Evolutionary conservation across 164 flowering plant species (phyloP), one percentile per base, ranked within the genome.

Genomic region (Magnolia officinalis): DNA sequence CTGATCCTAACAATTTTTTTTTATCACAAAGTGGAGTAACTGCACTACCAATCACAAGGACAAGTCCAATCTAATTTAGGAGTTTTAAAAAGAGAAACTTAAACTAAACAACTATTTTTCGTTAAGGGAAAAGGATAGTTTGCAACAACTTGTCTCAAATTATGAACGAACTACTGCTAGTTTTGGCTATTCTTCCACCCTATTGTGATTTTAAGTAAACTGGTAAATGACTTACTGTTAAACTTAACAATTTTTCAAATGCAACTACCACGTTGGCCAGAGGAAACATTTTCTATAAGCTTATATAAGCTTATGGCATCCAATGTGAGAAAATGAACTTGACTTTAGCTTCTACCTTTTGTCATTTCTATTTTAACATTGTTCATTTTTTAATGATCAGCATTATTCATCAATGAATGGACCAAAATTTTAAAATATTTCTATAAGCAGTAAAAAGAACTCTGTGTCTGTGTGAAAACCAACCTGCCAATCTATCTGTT

Each of bases 401-500:
- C 10, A 72, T 16, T 59, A 2, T 37, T 59, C 31, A 59, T 21
- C 49, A 8, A 72, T 24, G 19, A 72, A 14, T 16, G 59, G 13
- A 21, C 11, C 63, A 26, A 72, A 59, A 64, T 65, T 63, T 65
- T 65, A 65, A 24, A 65, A 23, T 21, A 65, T 11, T 65, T 24
- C 21, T 65, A 24, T 37, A 26, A 64, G 13, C 61, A 66, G 24
- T n/a, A 11, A 13, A 59, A 31, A 45, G 51, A 14, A 6, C 49
- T 72, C 52, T 31, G 16, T 37, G 29, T 26, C 6, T 13, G 24
- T 65, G 50, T 14, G 20, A 76, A 70, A 77, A 52, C 73, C 49
- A 84, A 95, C 99, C 98, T 94, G 94, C 99, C 99, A 94, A 70
- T 85, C 81, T 72, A 79, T 85, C 74, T 94, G 99, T 75, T 85